Percentiles rank a stretch among this genome's conserved stretches.
phyloP scores from a whole-genome alignment of 768 basidiomycete species.

The Kwoniella dendrophila region DNA sequence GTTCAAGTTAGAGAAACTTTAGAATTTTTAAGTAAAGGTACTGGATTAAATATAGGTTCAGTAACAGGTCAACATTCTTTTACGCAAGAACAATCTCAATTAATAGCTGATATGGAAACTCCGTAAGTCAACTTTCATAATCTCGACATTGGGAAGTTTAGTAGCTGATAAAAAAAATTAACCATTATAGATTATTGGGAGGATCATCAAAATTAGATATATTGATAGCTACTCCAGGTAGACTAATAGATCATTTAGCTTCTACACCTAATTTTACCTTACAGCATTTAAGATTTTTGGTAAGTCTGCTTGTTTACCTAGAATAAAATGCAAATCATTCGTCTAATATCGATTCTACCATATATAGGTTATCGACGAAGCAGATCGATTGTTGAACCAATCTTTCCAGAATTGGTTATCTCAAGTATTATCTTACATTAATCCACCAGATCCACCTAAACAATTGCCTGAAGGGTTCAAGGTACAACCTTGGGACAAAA shows the following conservation, averaged over 20 bases:
- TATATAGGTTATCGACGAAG: slow-evolving; percentile 91
- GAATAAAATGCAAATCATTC: neutral
- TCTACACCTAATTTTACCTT: slow-evolving; percentile 86
- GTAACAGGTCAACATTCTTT: slow-evolving; percentile 95
- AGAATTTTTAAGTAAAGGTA: slow-evolving; percentile 78
- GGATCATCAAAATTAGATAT: slow-evolving; percentile 92
- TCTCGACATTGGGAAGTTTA: neutral
- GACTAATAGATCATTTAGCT: slow-evolving; percentile 88
- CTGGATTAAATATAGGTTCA: slow-evolving; percentile 78
- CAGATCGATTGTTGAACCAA: slow-evolving; percentile 90
- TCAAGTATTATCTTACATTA: slow-evolving; percentile 76
- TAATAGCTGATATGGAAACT: slow-evolving; percentile 66
- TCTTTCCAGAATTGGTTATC: slow-evolving; percentile 95
- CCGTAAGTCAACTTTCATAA: slow-evolving; percentile 57
- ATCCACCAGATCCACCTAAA: slow-evolving; percentile 52
- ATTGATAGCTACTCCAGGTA: slow-evolving; percentile 91
- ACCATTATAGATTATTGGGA: slow-evolving; percentile 65
- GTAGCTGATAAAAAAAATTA: neutral
- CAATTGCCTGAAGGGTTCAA: slow-evolving; percentile 17
- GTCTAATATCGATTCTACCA: neutral
- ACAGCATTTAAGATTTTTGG: slow-evolving; percentile 93
- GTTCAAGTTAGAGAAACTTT: slow-evolving; percentile 89
- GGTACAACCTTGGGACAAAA: slow-evolving; percentile 31
- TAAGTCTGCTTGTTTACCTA: slow-evolving; percentile 56
- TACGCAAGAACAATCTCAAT: slow-evolving; percentile 79